These are phyloP conservation scores for Fremontodendron californicum DNA, from an alignment of 345 rosid species.

Conservation along the genomic window DNA sequence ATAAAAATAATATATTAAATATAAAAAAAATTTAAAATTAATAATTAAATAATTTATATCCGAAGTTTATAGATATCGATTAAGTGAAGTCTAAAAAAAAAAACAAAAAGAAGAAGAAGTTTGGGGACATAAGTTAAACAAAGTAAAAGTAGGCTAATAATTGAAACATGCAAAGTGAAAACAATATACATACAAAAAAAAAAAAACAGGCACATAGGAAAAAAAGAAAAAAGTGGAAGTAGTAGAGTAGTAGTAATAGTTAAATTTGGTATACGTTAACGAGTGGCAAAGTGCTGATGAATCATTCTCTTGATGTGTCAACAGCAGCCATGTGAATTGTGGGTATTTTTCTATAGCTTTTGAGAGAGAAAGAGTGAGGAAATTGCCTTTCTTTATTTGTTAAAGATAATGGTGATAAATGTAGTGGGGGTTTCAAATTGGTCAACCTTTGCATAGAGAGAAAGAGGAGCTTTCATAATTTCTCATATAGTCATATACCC, in stretches of 20 bases:
- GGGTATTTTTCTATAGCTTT: not conserved
- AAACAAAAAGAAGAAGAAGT: not conserved
- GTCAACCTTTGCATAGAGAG: slow-evolving; percentile 72
- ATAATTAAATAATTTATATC: too few species aligned
- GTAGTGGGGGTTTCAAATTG: slow-evolving; percentile 56
- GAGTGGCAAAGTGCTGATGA: slow-evolving; percentile 47
- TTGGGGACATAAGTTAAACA: slow-evolving; percentile 7
- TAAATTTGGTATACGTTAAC: slow-evolving; percentile 42
- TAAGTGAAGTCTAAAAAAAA: too few species aligned
- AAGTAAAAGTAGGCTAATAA: slow-evolving; percentile 32
- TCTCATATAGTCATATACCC: slow-evolving; percentile 25
- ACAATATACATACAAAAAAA: not conserved
- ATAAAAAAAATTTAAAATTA: too few species aligned
- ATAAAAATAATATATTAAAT: too few species aligned
- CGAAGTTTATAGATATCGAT: too few species aligned
- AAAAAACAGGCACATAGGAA: slow-evolving; percentile 9
- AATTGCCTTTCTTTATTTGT: slow-evolving; percentile 16
- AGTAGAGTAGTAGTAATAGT: slow-evolving; percentile 22
- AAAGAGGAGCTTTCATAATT: slow-evolving; percentile 25
- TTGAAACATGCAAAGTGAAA: slow-evolving; percentile 25
- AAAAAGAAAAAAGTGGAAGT: not conserved
- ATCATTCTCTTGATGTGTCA: slow-evolving; percentile 55
- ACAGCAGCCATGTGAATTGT: slow-evolving; percentile 37
- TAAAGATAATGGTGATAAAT: slow-evolving; percentile 25
- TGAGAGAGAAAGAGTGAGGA: not conserved